Conservation (phyloP, 139 green algal genomes). For the Micractinium sp. region DNA sequence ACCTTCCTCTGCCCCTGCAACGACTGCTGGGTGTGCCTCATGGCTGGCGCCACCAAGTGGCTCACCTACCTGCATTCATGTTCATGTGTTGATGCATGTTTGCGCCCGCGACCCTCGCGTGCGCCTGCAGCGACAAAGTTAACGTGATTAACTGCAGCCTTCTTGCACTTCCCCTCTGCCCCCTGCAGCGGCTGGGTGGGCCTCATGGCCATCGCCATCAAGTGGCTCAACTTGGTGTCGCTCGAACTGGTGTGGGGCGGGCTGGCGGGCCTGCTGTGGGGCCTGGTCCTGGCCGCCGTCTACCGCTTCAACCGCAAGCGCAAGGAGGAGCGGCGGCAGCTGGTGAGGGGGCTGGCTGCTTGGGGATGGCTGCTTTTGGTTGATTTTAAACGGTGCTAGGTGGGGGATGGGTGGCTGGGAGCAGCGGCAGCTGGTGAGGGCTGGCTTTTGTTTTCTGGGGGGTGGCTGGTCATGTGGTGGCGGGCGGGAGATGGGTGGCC, state of each 20-base stretch:
- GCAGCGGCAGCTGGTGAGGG: too few relatives aligned
- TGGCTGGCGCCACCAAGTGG: background rate
- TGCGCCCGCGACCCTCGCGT: too few relatives aligned
- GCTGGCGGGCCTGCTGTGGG: conserved; percentile 14
- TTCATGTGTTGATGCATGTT: too few relatives aligned
- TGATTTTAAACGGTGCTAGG: too few relatives aligned
- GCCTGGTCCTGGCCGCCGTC: conserved; percentile 9
- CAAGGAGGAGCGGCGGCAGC: conserved; percentile 26
- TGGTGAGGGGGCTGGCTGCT: background rate
- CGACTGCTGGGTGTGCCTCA: conserved; percentile 1
- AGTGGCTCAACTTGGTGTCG: background rate
- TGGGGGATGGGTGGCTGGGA: background rate
- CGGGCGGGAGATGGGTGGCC: too few relatives aligned
- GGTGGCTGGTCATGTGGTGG: too few relatives aligned
- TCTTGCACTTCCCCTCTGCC: background rate
- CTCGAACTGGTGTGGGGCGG: conserved; percentile 16
- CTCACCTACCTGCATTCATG: background rate
- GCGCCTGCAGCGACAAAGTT: background rate
- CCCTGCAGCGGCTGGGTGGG: conserved; percentile 21
- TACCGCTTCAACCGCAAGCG: conserved; percentile 39
- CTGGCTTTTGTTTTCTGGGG: too few relatives aligned
- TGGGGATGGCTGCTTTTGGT: too few relatives aligned
- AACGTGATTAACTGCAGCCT: background rate
- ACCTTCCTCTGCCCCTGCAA: background rate
- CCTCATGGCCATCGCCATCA: conserved; percentile 5